Percentiles rank a stretch among this genome's conserved stretches.
Evolutionary conservation across 2,329 filamentous ascomycete genomes (phyloP).

Genomic region (Trichoderma sp.): DNA sequence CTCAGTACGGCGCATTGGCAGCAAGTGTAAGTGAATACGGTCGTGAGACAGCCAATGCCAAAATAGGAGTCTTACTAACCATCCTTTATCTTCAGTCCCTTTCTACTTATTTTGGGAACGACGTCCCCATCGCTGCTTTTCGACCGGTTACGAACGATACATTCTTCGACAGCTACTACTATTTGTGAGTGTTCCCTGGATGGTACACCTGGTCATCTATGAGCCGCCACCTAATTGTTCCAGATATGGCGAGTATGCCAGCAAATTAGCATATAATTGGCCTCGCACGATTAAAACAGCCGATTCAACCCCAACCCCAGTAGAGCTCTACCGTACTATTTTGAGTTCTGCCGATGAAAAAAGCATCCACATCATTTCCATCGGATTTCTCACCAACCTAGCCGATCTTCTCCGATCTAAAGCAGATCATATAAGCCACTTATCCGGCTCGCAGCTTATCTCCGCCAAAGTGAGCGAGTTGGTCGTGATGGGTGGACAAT

Average conservation of each 20-base stretch:
- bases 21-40: neutral
- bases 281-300: neutral
- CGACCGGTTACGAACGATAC: constrained; percentile 1
- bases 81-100: neutral
- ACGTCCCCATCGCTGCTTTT: constrained; percentile 9
- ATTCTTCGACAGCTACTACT: constrained; percentile 10
- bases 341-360: neutral
- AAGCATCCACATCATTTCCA: constrained; percentile 11
- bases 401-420: constrained; percentile 4
- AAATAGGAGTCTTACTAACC: neutral
- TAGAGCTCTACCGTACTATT: neutral
- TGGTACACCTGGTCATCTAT: neutral
- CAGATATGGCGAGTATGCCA: constrained; percentile 2
- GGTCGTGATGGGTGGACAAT: neutral
- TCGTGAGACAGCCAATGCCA: no score
- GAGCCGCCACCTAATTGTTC: neutral
- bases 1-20: neutral
- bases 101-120: constrained; percentile 5
- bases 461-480: neutral
- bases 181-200: neutral
- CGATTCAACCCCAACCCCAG: neutral
- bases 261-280: constrained; percentile 4
- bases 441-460: neutral
- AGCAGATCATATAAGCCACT: constrained; percentile 1
- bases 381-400: neutral